Percentiles rank a stretch among this genome's conserved stretches.
Conservation (phyloP, 2,329 filamentous ascomycete species). For the Neopestalotiopsis sp. region DNA sequence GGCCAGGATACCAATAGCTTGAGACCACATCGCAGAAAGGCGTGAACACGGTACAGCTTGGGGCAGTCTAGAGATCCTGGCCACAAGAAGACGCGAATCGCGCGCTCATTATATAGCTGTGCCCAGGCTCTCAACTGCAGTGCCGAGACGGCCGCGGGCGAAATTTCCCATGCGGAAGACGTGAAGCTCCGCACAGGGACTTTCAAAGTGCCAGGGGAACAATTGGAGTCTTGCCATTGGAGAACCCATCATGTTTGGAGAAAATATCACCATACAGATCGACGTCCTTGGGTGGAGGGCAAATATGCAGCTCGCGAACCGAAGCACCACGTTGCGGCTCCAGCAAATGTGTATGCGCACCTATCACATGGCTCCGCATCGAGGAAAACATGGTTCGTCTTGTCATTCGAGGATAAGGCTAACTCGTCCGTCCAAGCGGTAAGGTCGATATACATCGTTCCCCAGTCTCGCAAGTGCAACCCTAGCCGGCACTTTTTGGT, state of each 20-base stretch:
- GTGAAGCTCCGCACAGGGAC: not conserved
- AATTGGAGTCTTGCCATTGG: slow-evolving; percentile 6
- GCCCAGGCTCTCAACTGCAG: not conserved
- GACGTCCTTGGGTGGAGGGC: not conserved
- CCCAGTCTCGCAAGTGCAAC: not conserved
- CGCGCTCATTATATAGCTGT: not conserved
- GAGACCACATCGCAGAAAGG: slow-evolving; percentile 27
- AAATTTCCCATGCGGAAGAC: not conserved
- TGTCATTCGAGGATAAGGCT: not conserved
- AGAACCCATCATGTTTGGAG: not conserved
- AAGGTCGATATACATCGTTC: not conserved
- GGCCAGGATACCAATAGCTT: slow-evolving; percentile 26
- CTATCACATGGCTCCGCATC: not conserved
- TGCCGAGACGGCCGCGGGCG: not conserved
- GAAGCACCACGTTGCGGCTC: slow-evolving; percentile 3
- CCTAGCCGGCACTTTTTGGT: not conserved
- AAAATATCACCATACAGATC: not conserved
- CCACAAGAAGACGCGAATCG: not conserved
- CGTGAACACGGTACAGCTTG: not conserved
- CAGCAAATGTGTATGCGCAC: slow-evolving; percentile 12
- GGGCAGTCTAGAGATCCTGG: not conserved
- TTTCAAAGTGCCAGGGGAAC: not conserved
- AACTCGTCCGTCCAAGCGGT: not conserved
- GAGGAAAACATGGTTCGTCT: not conserved
- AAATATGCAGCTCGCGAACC: slow-evolving; percentile 7